A percentile compares a stretch with the other conserved stretches of the same genome.
Evolutionary conservation across 2,329 filamentous ascomycete genomes (phyloP).

Genomic region (Cadophora luteo-olivacea): DNA sequence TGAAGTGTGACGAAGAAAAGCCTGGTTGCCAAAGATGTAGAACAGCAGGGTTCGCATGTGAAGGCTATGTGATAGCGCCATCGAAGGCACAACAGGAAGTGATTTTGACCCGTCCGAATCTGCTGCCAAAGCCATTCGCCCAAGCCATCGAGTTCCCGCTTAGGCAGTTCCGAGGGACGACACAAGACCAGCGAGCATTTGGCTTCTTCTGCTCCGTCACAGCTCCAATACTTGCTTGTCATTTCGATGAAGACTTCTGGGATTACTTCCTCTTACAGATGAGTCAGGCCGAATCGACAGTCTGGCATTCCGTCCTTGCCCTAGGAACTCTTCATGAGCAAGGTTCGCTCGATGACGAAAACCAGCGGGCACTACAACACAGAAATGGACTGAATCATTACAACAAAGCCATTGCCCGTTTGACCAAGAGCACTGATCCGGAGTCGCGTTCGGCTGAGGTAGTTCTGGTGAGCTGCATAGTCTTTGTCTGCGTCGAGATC

Average conservation of each 20-base stretch:
- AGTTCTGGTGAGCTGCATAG: slow-evolving; percentile 16
- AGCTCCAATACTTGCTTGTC: slow-evolving; percentile 8
- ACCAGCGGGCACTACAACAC: not conserved
- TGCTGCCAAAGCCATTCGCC: not conserved
- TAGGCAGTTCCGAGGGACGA: slow-evolving; percentile 3
- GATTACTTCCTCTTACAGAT: slow-evolving; percentile 19
- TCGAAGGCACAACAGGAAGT: not conserved
- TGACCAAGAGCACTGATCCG: not conserved
- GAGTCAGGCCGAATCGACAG: slow-evolving; percentile 10
- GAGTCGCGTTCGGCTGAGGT: slow-evolving; percentile 9
- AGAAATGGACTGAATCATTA: slow-evolving; percentile 21
- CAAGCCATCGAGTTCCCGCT: not conserved
- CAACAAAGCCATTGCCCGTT: slow-evolving; percentile 19
- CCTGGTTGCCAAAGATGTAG: slow-evolving; percentile 2
- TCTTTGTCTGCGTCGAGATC: slow-evolving; percentile 20
- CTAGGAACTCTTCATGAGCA: slow-evolving; percentile 19
- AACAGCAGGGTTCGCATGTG: not conserved
- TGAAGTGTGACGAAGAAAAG: slow-evolving; percentile 19
- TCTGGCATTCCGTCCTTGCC: slow-evolving; percentile 24
- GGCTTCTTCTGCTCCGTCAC: slow-evolving; percentile 16
- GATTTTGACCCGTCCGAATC: not conserved
- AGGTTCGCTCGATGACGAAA: not conserved
- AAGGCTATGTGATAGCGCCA: not conserved
- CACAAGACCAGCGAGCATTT: slow-evolving; percentile 15
- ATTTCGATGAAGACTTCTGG: slow-evolving; percentile 25